phyloP scores from a whole-genome alignment of 306 rosid genomes.

The Cicer pinnatifidum region DNA sequence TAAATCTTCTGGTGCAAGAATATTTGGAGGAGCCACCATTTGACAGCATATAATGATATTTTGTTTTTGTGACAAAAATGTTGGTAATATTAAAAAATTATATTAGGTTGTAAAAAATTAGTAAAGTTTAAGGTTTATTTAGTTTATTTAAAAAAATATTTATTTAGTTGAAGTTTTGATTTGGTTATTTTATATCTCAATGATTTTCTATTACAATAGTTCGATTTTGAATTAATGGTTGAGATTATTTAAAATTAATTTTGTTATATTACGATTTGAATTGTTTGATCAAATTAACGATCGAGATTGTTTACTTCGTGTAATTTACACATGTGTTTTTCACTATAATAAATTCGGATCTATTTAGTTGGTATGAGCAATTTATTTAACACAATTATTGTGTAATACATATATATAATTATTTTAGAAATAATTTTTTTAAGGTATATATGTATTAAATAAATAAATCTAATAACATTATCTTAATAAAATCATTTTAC shows the following conservation, averaged over 20 bases:
- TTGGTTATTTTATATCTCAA: too few species aligned
- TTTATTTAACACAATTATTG: not conserved
- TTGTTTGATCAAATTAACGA: too few species aligned
- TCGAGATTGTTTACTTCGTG: too few species aligned
- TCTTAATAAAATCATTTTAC: not conserved
- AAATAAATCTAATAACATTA: not conserved
- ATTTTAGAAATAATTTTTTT: not conserved
- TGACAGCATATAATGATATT: conserved; percentile 47
- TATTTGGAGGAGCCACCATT: conserved; percentile 81
- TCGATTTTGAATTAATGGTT: too few species aligned
- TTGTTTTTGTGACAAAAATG: not conserved
- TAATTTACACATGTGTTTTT: too few species aligned
- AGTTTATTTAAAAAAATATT: too few species aligned
- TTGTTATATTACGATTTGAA: too few species aligned
- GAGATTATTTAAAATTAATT: too few species aligned
- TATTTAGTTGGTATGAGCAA: not conserved
- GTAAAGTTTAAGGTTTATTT: not conserved
- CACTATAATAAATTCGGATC: too few species aligned
- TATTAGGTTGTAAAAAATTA: not conserved
- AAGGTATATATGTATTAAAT: not conserved
- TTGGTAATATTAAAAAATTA: not conserved
- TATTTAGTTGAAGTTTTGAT: too few species aligned
- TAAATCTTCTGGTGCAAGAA: conserved; percentile 88
- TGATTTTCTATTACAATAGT: too few species aligned
- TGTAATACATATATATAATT: not conserved